Evolutionary conservation across 768 basidiomycete genomes (phyloP), one percentile per base, ranked within the genome.

Genomic region (Mycena leptocephala): DNA sequence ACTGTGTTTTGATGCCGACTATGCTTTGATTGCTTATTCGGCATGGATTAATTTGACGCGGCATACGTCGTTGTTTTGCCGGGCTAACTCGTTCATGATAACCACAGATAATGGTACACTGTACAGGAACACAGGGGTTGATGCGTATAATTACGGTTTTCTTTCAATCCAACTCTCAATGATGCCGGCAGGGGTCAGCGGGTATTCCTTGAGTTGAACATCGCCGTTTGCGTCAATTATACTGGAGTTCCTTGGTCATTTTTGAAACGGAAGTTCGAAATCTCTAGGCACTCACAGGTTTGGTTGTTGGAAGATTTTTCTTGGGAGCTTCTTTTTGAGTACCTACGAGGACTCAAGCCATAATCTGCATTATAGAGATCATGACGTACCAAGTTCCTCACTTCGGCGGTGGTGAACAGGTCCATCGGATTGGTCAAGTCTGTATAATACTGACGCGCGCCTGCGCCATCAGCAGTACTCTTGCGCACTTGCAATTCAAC

Each of bases 141-240:
- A 41, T 39, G 11, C 13, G 13, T 39, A 39, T 20, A 11, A 11
- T 53, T 80, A 94, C 69, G 94, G 80, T 55, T 85, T 87, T 64
- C 94, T 87, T 82, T 97, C 96, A 74, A 97, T 92, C 85, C 94
- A 94, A 79, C 95, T 95, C 84, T 96, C 90, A 67, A 97, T 95
- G 39, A 93, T 88, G 37, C 96, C 96, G 26, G 89, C 92, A 2
- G 90, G 80, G 0, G 93, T 95, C 70, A 95, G 84, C 11, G 94
- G 91, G 81, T 96, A 96, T 80, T 97, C 95, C 82, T 92, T 95
- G 74, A 97, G 85, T 67, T 92, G 86, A 32, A 95, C 94, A 79
- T 95, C 91, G 32, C 87, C 93, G 77, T 92, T 72, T n/a, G 69
- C 86, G 66, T 90, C 90, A 61, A 96, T 78, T 78, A 46, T 20